Evolutionary conservation across 306 rosid species (phyloP), one percentile per base, ranked within the genome.

Genomic region (Malus fusca): DNA sequence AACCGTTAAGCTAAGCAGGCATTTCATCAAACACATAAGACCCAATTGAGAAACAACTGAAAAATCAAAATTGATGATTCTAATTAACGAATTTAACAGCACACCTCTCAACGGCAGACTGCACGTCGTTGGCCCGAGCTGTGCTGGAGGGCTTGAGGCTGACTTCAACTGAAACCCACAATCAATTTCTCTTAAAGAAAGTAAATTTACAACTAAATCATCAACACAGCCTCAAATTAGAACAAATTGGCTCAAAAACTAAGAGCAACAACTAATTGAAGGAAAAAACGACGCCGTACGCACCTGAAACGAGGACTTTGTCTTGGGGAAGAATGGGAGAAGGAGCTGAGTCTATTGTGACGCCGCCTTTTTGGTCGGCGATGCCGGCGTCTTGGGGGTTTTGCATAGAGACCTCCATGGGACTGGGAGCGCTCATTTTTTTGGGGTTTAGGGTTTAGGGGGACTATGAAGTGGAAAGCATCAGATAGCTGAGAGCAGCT

Each of bases 81-180:
- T 64, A 67, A 44, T 51, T 60, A 42, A 46, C 40, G 42, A 4
- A 13, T n/a, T 58, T 9, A 61, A 22, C 44, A 13, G 31, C 75
- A 14, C 69, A 89, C 98, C 91, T 86, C 83, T 90, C 97, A 37
- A 92, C 82, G 26, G 99, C 89, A 19, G 74, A 80, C 35, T 96
- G 97, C 19, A 90, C 93, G 73, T 92, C 93, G 13, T 78, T 83
- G 14, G 81, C 78, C 76, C 80, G 86, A 74, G 93, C 97, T 46
- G 97, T 88, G 78, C 99, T 92, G 7, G 97, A 88, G 80, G 90
- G 84, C 81, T 95, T 95, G 46, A 95, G 81, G 85, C 90, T 83
- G 23, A 88, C 97, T 81, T 95, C 99, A 26, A 95, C 97, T 95
- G 80, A 46, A 30, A 72, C 23, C 22, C 73, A 51, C 18, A 62